A percentile compares a stretch with the other conserved stretches of the same genome.
Evolutionary conservation across 179 eudicot genomes (phyloP).

Genomic region (Nepenthes alata): DNA sequence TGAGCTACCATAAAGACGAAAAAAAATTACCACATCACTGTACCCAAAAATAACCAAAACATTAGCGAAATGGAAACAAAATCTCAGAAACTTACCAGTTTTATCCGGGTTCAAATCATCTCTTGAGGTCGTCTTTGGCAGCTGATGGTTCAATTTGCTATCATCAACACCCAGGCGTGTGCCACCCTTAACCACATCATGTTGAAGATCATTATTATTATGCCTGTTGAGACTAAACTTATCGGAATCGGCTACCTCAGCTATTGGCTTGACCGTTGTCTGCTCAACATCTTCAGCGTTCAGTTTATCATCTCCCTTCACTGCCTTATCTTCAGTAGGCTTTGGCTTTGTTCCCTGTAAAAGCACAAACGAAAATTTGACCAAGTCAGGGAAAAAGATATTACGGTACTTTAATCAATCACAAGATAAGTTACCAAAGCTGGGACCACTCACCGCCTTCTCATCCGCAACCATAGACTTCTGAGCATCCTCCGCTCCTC

Average conservation of each 20-base stretch:
- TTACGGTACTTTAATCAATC: too few species aligned
- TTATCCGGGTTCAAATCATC: constrained; percentile 41
- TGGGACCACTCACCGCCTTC: constrained; percentile 28
- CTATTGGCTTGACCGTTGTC: too few species aligned
- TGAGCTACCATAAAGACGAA: constrained; percentile 28
- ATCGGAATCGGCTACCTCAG: too few species aligned
- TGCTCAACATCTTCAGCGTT: constrained; percentile 1
- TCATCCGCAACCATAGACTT: constrained; percentile 30
- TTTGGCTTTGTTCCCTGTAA: constrained; percentile 15
- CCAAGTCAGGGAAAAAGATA: too few species aligned
- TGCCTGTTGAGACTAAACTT: too few species aligned
- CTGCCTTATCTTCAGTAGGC: constrained; percentile 13
- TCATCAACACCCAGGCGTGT: background rate
- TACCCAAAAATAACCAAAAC: background rate
- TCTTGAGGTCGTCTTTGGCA: constrained; percentile 18
- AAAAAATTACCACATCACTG: background rate
- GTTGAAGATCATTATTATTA: too few species aligned
- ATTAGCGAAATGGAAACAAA: background rate
- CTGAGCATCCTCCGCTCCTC: constrained; percentile 18
- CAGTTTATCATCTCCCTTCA: constrained; percentile 17
- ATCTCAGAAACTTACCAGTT: constrained; percentile 28
- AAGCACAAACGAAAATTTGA: background rate
- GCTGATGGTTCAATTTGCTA: constrained; percentile 27
- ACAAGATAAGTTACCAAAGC: too few species aligned
- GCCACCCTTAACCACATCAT: background rate